Base-by-base conservation (phyloP, 2,329 filamentous ascomycete species). In the Tolypocladium album region DNA sequence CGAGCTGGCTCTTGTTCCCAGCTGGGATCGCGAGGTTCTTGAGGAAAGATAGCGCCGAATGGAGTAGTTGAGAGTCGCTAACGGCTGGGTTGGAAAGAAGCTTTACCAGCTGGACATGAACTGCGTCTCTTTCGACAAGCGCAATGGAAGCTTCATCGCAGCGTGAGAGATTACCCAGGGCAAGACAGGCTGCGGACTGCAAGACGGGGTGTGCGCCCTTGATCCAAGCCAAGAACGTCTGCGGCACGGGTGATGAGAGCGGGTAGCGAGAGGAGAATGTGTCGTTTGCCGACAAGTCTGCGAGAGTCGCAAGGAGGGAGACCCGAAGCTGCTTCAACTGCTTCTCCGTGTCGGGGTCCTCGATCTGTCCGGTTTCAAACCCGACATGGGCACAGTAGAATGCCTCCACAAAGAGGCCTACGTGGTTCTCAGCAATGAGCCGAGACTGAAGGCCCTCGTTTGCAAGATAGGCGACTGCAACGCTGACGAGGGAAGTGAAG, bases 1-100 rank as follows among this genome's bases (percentile, higher is more conserved):
- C 79, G 1, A 88, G 74, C 0, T 71, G 56, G 2, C 75, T 63
- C 68, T 85, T 87, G 71, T 87, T 87, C 34, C 70, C 67, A 0
- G 71, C 60, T 0, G 84, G 82, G 57, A 88, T 83, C 34, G 84
- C 82, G 11, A 88, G 79, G 68, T 88, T 88, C 70, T 86, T 87
- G 61, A 87, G 78, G 66, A 86, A 86, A 9, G 82, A 80, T 22
- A 88, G 74, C 2, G 76, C 73, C 1, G 82, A 77, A 66, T 87
- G 84, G 0, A 84, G 74, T 20, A 85, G 78, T 62, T 85, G 82
- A 0, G 77, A 69, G 62, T 81, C 76, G 9, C 65, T 69, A 47
- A 78, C 67, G 11, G 70, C 64, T 0, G 73, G 66, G 34, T 79
- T 70, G 11, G 74, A 68, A 24, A 87, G 71, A 20, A 83, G 69